Conservation (phyloP, 129 eudicot species). For the Arctium minus region DNA sequence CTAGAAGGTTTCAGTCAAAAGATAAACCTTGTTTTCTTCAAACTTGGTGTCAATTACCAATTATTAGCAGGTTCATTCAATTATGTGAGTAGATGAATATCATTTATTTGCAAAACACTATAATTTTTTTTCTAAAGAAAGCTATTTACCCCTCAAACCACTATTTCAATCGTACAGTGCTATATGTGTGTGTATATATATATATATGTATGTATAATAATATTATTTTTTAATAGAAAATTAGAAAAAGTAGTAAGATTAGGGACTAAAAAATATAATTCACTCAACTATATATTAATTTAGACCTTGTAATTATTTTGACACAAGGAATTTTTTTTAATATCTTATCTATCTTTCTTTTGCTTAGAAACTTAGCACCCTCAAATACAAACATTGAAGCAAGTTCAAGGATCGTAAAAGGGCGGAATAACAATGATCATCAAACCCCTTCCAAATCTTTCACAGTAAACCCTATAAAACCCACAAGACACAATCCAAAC, state of each 20-base stretch:
- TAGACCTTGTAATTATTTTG: neutral
- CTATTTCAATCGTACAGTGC: neutral
- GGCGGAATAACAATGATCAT: neutral
- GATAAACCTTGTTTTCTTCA: neutral
- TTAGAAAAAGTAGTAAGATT: neutral
- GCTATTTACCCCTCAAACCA: neutral
- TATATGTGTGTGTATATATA: neutral
- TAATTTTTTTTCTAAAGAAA: too few relatives aligned
- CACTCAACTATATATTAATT: neutral
- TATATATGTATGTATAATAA: neutral
- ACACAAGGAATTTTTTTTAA: neutral
- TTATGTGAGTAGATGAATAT: neutral
- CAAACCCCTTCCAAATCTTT: neutral
- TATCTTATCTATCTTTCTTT: neutral
- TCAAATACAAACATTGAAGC: neutral
- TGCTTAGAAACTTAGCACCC: neutral
- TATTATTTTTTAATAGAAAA: neutral
- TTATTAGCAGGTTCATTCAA: neutral
- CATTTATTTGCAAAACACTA: too few relatives aligned
- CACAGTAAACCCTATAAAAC: constrained; percentile 7
- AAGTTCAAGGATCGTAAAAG: neutral
- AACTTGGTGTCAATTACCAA: neutral
- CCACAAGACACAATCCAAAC: neutral
- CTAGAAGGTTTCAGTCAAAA: neutral
- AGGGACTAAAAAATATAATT: neutral